Percentiles rank a stretch among this genome's conserved stretches.
Conservation (phyloP, 805 yeast genomes). For the Candida nanaspora region DNA sequence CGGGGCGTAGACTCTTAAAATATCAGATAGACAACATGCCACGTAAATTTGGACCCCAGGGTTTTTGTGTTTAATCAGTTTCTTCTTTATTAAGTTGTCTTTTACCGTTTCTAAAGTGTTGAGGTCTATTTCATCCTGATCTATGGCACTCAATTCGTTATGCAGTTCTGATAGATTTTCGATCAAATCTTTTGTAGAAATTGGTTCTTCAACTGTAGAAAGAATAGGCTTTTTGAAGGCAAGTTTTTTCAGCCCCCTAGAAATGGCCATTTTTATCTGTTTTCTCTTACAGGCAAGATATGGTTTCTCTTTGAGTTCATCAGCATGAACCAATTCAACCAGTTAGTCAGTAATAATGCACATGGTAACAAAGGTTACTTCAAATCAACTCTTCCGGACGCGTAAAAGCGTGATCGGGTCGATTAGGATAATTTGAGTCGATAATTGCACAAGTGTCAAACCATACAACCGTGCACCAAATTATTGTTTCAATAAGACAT, state of each 20-base stretch:
- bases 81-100: slow-evolving; percentile 47
- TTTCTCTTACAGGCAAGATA: slow-evolving; percentile 7
- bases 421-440: too few relatives aligned
- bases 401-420: too few relatives aligned
- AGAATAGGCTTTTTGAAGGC: slow-evolving; percentile 28
- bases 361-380: too few relatives aligned
- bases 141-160: slow-evolving; percentile 54
- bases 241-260: slow-evolving; percentile 11
- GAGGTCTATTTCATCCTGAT: slow-evolving; percentile 52
- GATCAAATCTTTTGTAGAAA: slow-evolving; percentile 56
- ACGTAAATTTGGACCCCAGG: slow-evolving; percentile 60
- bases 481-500: too few relatives aligned
- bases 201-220: slow-evolving; percentile 48
- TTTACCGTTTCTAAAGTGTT: slow-evolving; percentile 37
- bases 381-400: too few relatives aligned
- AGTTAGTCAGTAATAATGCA: too few relatives aligned
- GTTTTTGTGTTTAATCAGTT: slow-evolving; percentile 54
- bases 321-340: too few relatives aligned
- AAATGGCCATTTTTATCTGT: slow-evolving; percentile 9
- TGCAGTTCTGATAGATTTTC: slow-evolving; percentile 49
- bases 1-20: slow-evolving; percentile 76
- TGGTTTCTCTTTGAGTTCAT: too few relatives aligned
- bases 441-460: too few relatives aligned
- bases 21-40: slow-evolving; percentile 70
- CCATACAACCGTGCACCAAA: too few relatives aligned